phyloP scores from a whole-genome alignment of 2,329 filamentous ascomycete species.

The Hymenoscyphus linearis region DNA sequence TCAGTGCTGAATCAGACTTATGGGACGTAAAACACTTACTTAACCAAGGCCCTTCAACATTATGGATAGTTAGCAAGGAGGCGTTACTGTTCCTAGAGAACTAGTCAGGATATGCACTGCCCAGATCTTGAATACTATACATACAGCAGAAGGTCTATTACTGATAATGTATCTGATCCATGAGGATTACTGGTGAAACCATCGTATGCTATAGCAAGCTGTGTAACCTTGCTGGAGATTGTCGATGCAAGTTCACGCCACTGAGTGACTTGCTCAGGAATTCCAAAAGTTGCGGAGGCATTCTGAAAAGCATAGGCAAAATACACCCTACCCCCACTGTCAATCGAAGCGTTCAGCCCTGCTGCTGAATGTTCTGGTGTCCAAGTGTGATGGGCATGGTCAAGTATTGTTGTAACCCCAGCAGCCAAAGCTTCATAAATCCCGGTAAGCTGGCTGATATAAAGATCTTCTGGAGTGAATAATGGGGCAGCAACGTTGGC shows the following conservation, averaged over 20 bases:
- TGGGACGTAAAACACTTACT: not conserved
- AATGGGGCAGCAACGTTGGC: not conserved
- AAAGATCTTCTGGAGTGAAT: slow-evolving; percentile 11
- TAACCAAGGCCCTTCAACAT: not conserved
- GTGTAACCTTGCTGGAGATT: not conserved
- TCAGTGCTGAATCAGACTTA: not conserved
- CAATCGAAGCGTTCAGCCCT: slow-evolving; percentile 7
- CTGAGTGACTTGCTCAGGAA: not conserved
- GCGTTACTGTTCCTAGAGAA: not conserved
- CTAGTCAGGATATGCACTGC: not conserved
- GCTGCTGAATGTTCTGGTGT: slow-evolving; percentile 8
- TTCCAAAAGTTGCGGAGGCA: not conserved
- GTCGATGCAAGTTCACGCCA: not conserved
- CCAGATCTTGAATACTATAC: not conserved
- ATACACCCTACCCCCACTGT: slow-evolving; percentile 1
- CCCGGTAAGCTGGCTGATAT: slow-evolving; percentile 9
- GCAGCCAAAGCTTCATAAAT: slow-evolving; percentile 8
- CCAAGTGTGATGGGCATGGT: slow-evolving; percentile 12
- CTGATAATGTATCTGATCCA: not conserved
- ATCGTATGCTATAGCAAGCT: not conserved
- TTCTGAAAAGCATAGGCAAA: not conserved
- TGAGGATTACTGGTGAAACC: not conserved
- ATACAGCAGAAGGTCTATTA: not conserved
- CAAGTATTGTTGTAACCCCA: slow-evolving; percentile 8
- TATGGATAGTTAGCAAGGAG: not conserved